A percentile compares a stretch with the other conserved stretches of the same genome.
Conservation (phyloP, 352 stramenopile genomes). For the Phytophthora palmivora region DNA sequence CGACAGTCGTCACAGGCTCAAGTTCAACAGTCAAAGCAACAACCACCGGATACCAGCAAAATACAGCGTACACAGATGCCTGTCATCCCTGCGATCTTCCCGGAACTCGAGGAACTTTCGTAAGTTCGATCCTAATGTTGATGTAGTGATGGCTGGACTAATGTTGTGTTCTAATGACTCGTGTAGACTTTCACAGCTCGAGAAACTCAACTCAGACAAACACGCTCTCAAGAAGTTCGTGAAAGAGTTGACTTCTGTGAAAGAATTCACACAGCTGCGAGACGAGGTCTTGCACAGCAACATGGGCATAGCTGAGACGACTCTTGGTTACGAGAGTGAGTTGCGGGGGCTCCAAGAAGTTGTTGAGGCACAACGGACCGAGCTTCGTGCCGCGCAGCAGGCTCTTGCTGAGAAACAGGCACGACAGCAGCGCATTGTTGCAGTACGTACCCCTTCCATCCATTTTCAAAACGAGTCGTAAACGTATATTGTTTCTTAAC, state of each 20-base stretch:
- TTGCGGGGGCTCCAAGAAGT: slow-evolving; percentile 61
- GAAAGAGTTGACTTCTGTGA: slow-evolving; percentile 61
- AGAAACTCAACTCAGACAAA: slow-evolving; percentile 67
- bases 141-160: not conserved
- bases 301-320: slow-evolving; percentile 76
- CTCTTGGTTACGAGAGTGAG: slow-evolving; percentile 61
- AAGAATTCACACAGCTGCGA: slow-evolving; percentile 76
- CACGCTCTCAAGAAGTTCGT: slow-evolving; percentile 71
- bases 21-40: slow-evolving; percentile 41
- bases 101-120: slow-evolving; percentile 80
- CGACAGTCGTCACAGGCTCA: slow-evolving; percentile 42
- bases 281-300: slow-evolving; percentile 84
- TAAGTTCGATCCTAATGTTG: slow-evolving; percentile 39
- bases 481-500: slow-evolving; percentile 3
- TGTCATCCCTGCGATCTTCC: slow-evolving; percentile 74
- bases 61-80: slow-evolving; percentile 78
- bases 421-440: slow-evolving; percentile 69
- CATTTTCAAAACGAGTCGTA: not conserved
- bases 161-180: slow-evolving; percentile 11
- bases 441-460: slow-evolving; percentile 43
- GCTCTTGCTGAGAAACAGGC: slow-evolving; percentile 72
- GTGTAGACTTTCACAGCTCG: slow-evolving; percentile 60
- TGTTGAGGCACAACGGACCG: slow-evolving; percentile 52
- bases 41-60: slow-evolving; percentile 39
- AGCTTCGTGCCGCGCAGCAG: slow-evolving; percentile 63